Percentiles rank a stretch among this genome's conserved stretches.
Conservation (phyloP, 306 rosid species). For the Prosopis cineraria region DNA sequence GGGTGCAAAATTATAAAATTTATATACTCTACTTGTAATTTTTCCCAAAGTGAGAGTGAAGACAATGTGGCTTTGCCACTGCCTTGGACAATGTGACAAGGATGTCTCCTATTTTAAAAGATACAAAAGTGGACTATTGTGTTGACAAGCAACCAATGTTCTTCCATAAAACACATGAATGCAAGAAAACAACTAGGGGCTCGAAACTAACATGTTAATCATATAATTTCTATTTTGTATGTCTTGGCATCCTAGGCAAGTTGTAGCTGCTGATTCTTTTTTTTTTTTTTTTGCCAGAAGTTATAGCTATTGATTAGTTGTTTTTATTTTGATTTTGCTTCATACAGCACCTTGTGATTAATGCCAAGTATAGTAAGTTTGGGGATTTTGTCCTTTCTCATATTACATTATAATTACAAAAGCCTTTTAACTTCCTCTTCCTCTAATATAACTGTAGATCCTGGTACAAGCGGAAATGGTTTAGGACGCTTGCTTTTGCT, state of each 20-base stretch:
- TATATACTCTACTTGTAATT: no score
- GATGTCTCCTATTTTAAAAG: background rate
- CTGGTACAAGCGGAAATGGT: conserved; percentile 52
- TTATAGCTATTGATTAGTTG: background rate
- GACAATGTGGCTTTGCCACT: no score
- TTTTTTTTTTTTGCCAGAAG: no score
- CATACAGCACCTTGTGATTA: background rate
- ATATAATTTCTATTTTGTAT: background rate
- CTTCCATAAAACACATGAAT: background rate
- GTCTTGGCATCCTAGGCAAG: background rate
- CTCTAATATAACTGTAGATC: conserved; percentile 45
- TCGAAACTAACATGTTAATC: background rate
- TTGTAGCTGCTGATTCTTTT: background rate
- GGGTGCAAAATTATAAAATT: no score
- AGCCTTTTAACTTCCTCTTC: background rate
- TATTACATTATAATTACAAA: background rate
- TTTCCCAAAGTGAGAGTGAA: no score
- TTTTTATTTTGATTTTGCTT: background rate
- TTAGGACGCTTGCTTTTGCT: conserved; percentile 56
- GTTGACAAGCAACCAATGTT: background rate
- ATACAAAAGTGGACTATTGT: background rate
- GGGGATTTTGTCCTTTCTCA: background rate
- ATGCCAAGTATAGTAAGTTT: background rate
- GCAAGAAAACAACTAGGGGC: background rate
- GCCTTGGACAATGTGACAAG: background rate